Conservation (phyloP, 1,284 basidiomycete genomes). For the Rhodotorula sp. region DNA sequence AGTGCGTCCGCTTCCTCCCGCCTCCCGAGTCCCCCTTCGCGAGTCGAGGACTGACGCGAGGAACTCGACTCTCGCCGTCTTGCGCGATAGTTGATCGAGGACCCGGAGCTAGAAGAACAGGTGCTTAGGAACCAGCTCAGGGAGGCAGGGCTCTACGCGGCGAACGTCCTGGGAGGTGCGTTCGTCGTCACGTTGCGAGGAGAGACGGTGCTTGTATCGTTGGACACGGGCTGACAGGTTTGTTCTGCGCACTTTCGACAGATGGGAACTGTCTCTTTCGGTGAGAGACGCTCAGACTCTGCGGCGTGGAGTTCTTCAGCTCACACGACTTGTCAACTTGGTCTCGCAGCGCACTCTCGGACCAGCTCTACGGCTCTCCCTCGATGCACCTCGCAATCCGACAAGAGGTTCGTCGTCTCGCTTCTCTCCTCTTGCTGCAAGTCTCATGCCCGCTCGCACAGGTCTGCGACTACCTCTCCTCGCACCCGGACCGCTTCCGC, state of each 20-base stretch:
- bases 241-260: constrained; percentile 52
- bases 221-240: neutral
- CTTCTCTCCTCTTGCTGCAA: rapidly evolving
- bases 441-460: neutral
- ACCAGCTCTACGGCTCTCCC: constrained; percentile 71
- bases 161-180: constrained; percentile 46
- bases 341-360: constrained; percentile 47
- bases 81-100: constrained; percentile 45
- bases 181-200: constrained; percentile 15
- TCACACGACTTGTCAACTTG: neutral
- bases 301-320: neutral
- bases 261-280: constrained; percentile 88
- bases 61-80: neutral
- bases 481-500: constrained; percentile 68
- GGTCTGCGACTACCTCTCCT: constrained; percentile 76
- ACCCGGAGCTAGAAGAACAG: constrained; percentile 64
- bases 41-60: neutral
- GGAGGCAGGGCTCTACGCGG: constrained; percentile 71
- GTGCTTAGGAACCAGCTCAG: constrained; percentile 66
- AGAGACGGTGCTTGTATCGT: constrained; percentile 7
- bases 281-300: constrained; percentile 40
- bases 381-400: constrained; percentile 68
- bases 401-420: constrained; percentile 50
- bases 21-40: neutral
- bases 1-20: neutral